These are phyloP conservation scores for Elongisporangium prolatum DNA, from an alignment of 352 stramenopile genomes.

Conservation along the genomic window DNA sequence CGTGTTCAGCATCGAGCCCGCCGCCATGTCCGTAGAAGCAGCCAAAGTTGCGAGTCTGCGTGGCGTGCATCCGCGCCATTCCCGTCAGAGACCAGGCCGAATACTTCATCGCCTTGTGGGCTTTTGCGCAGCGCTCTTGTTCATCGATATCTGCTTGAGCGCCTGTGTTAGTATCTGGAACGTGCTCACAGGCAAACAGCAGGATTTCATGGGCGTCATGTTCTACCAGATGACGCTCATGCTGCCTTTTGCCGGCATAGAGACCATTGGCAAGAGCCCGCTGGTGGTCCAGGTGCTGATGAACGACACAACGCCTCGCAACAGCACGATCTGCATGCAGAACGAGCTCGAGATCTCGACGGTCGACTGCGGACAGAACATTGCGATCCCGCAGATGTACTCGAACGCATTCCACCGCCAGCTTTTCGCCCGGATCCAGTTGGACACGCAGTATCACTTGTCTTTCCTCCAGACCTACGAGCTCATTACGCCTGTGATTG, in stretches of 20 bases:
- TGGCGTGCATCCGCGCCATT: not conserved
- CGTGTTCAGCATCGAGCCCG: not conserved
- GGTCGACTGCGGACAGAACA: slow-evolving; percentile 11
- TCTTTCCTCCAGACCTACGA: slow-evolving; percentile 19
- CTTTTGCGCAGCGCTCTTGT: not conserved
- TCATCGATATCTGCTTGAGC: not conserved
- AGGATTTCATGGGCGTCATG: not conserved
- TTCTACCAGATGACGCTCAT: not conserved
- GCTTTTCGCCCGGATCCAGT: slow-evolving; percentile 16
- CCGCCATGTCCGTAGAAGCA: not conserved
- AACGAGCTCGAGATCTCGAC: slow-evolving; percentile 10
- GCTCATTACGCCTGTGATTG: slow-evolving; percentile 35
- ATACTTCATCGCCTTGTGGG: not conserved
- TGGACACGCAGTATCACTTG: slow-evolving; percentile 29
- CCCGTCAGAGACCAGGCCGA: not conserved
- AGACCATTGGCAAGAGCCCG: slow-evolving; percentile 4
- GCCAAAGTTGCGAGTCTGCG: not conserved
- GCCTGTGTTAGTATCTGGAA: not conserved
- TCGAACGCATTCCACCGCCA: slow-evolving; percentile 27
- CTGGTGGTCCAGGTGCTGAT: slow-evolving; percentile 19
- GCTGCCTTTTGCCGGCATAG: not conserved
- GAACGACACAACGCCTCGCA: slow-evolving; percentile 22
- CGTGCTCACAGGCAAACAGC: not conserved
- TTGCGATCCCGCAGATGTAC: slow-evolving; percentile 26
- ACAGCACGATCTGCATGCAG: slow-evolving; percentile 26